Evolutionary conservation across 176 grass and related monocot species (phyloP), one percentile per base, ranked within the genome.

Genomic region (Ampelocalamus luodianensis): DNA sequence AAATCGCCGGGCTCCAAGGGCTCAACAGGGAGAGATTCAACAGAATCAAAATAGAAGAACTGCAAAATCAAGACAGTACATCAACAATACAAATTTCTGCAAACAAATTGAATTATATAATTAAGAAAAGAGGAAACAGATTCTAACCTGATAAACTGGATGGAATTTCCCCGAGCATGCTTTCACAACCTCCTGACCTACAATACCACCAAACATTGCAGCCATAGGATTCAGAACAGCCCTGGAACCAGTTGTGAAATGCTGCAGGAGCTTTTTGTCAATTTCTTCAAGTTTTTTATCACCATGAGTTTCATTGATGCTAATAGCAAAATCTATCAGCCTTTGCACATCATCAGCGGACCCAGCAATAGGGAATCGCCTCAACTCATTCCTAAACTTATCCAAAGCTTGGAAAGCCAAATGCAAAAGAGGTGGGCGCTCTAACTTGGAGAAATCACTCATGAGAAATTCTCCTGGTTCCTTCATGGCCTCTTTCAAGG

Each of bases 11-110:
- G 72, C 49, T 90, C 89, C 82, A 97, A 82, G 12, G 95, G 82
- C 75, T 97, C 92, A 82, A 84, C 71, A 17, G 92, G 92, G 64
- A 97, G 95, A 67, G 95, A 97, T 74, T 97, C 95, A 70, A 94
- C 83, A 76, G 95, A 97, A 83, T 97, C 92, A 56, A 97, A 97
- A 83, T 97, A 97, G 88, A 97, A 97, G 76, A 97, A 97, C 92
- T 97, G 92, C 79, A 87, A 89, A 87, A 87, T 60, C 60, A 63
- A 70, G 76, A 56, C 2, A 49, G 0, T 9, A 74, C 29, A 80
- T 42, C 49, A 80, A 69, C 72, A 70, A 27, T 27, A 69, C 6
- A 71, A 13, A 46, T 17, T 61, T 70, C 40, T 32, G 45, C 48
- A 65, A 67, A 42, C 38, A 77, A 44, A 61, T 14, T 18, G 24